Percentiles rank a stretch among this genome's conserved stretches.
Evolutionary conservation across 352 stramenopile genomes (phyloP).

Genomic region (Vaucheria bursata): DNA sequence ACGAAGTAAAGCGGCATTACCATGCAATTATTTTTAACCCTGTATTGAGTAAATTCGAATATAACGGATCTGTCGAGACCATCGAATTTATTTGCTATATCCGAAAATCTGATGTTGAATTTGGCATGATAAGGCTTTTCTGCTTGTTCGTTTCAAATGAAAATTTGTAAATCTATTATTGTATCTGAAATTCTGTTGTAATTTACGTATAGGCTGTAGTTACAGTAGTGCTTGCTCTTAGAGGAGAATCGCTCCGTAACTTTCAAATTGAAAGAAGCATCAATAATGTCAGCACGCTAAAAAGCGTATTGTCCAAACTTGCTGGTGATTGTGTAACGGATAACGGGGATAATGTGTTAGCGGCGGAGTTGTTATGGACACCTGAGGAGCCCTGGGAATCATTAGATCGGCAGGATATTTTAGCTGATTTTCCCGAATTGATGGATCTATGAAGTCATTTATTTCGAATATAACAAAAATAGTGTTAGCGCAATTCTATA

Average conservation of each 20-base stretch:
- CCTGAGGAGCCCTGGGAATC: conserved; percentile 46
- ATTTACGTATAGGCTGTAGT: conserved; percentile 31
- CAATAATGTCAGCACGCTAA: conserved; percentile 8
- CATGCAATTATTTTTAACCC: background rate
- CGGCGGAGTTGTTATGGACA: conserved; percentile 48
- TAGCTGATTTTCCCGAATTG: conserved; percentile 49
- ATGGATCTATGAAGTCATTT: conserved; percentile 47
- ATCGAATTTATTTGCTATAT: no score
- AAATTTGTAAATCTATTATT: no score
- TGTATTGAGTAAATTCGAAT: conserved; percentile 14
- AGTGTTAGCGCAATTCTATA: no score
- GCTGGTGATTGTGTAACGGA: conserved; percentile 42
- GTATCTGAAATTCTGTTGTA: background rate
- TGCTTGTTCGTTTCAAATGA: no score
- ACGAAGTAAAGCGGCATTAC: no score
- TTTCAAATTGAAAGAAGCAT: conserved; percentile 32
- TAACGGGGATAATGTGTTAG: conserved; percentile 49
- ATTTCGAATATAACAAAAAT: no score
- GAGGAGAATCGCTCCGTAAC: conserved; percentile 28
- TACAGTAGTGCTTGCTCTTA: conserved; percentile 30
- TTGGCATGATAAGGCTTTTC: no score
- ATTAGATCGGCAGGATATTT: conserved; percentile 39
- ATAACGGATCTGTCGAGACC: no score
- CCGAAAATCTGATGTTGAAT: no score
- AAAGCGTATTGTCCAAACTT: background rate